Base-by-base conservation (phyloP, 176 grass and related monocot species). In the Echinochloa phyllopogon region DNA sequence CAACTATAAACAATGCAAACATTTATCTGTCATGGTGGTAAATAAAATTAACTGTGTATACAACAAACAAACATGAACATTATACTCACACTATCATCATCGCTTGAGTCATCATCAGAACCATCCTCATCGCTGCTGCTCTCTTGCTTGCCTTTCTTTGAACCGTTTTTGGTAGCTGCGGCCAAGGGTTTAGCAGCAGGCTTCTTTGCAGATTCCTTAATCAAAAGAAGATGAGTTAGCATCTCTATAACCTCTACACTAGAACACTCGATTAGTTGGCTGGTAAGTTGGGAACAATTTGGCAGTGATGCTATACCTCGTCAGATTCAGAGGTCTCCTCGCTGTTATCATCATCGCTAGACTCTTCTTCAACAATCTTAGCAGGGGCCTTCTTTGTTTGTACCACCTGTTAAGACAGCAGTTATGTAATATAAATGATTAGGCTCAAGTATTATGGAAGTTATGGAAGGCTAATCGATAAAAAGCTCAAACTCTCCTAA, bases 141-240 rank as follows among this genome's bases (percentile, higher is more conserved):
- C 7, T 85, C 83, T 75, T 24, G 62, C 80, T 92, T 86, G 73
- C 24, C 85, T 65, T 95, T 92, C 70, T 92, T 92, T 2, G 49
- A 73, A 47, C 86, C 83, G 43, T 89, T 92, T 4, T 74, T 83
- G 21, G 76, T 60, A 83, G 18, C 56, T 0, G 44, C 25, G 14
- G 18, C 65, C 1, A 17, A 3, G 16, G 68, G 21, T 70, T 94
- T 74, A 41, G 86, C 74, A 52, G 72, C 20, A 76, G 87, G 67
- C 79, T 85, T 94, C 77, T 97, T 94, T 61, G 85, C 80, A 47
- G 89, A 72, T 75, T 98, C 92, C 89, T 95, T 47, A 4, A 65
- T 65, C 8, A 67, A 78, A 39, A 90, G n/a, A 88, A 57, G 27
- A 85, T 3, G 8, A 57, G 60, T 78, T 78, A 86, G 67, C 6